A percentile compares a stretch with the other conserved stretches of the same genome.
Conservation (phyloP, 2,329 filamentous ascomycete genomes). For the Aspergillus japonicus region DNA sequence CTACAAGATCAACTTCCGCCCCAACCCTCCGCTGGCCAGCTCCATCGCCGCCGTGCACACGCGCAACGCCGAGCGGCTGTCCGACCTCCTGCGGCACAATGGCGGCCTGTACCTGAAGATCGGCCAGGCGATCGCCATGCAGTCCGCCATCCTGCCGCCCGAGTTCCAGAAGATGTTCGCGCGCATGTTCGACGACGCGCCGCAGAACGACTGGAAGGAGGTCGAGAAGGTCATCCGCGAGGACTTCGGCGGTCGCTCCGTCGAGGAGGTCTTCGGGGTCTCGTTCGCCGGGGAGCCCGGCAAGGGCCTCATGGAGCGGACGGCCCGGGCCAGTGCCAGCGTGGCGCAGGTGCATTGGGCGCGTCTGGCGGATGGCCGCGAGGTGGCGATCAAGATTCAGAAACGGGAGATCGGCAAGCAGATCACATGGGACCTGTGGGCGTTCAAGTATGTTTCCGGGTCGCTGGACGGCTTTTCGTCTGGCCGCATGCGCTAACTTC, state of each 20-base stretch:
- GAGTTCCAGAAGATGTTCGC: conserved; percentile 97
- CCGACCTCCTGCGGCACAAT: conserved; percentile 77
- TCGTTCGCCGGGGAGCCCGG: conserved; percentile 69
- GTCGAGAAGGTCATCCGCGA: conserved; percentile 81
- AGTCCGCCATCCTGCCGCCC: conserved; percentile 86
- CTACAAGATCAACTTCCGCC: conserved; percentile 94
- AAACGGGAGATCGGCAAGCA: conserved; percentile 91
- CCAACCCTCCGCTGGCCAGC: conserved; percentile 70
- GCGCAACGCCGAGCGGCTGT: conserved; percentile 80
- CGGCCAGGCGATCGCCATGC: conserved; percentile 97
- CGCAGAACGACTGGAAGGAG: conserved; percentile 84
- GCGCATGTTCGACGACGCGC: conserved; percentile 96
- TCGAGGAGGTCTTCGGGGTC: conserved; percentile 90
- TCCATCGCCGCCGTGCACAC: conserved; percentile 75
- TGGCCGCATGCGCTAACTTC: conserved; percentile 18
- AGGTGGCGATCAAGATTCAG: conserved; percentile 95
- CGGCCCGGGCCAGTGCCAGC: conserved; percentile 73
- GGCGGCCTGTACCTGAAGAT: conserved; percentile 96
- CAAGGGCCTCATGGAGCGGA: conserved; percentile 68
- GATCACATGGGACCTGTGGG: conserved; percentile 92
- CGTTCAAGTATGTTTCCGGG: conserved; percentile 67
- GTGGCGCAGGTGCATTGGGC: conserved; percentile 99
- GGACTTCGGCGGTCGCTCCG: conserved; percentile 79
- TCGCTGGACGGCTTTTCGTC: background rate
- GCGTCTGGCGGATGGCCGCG: conserved; percentile 75